A percentile compares a stretch with the other conserved stretches of the same genome.
Conservation (phyloP, 371 early-diverging fungal species). For the Mucor racemosus region DNA sequence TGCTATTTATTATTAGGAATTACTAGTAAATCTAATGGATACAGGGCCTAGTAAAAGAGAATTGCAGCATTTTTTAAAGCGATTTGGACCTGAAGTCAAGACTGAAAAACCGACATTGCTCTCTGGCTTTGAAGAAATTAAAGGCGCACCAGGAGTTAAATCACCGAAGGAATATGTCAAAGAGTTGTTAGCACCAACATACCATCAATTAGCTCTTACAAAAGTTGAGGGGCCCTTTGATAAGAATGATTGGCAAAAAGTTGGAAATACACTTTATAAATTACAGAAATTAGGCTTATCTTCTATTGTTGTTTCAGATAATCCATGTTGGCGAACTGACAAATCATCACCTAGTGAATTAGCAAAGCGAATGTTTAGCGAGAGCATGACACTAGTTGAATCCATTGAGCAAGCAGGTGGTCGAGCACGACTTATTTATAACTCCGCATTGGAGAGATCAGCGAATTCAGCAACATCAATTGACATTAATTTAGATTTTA, state of each 20-base stretch:
- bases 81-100: conserved; percentile 51
- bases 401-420: conserved; percentile 81
- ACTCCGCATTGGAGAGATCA: conserved; percentile 30
- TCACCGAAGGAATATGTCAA: conserved; percentile 57
- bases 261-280: conserved; percentile 69
- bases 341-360: conserved; percentile 35
- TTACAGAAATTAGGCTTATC: conserved; percentile 73
- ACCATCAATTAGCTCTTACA: conserved; percentile 65
- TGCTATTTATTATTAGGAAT: conserved; percentile 12
- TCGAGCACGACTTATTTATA: conserved; percentile 67
- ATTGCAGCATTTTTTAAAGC: conserved; percentile 73
- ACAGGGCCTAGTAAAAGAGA: conserved; percentile 82
- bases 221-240: conserved; percentile 64
- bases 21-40: conserved; percentile 43
- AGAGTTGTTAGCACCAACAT: conserved; percentile 47
- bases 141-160: conserved; percentile 20
- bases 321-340: conserved; percentile 51
- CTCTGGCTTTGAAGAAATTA: conserved; percentile 13
- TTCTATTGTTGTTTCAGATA: conserved; percentile 72
- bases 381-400: conserved; percentile 68
- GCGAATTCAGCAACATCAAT: conserved; percentile 9
- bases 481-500: conserved; percentile 41
- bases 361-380: conserved; percentile 55
- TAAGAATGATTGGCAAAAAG: conserved; percentile 49
- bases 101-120: conserved; percentile 13